Evolutionary conservation across 176 grass and related monocot genomes (phyloP).

Genomic region (Musa itinerans): DNA sequence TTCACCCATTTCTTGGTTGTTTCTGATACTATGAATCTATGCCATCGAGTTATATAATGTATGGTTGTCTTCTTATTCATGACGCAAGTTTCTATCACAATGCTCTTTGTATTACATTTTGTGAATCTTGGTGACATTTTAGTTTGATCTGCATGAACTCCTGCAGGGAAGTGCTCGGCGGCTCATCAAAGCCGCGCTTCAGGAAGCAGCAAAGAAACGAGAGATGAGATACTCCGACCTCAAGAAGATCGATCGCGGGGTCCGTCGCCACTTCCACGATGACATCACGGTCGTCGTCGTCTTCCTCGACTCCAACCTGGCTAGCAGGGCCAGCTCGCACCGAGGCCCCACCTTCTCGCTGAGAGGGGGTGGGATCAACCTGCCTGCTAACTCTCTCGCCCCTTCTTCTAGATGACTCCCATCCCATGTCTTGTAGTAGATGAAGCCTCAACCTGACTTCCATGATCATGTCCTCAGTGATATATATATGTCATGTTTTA

Average conservation of each 20-base stretch:
- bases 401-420: background rate
- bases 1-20: no score
- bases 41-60: no score
- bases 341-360: conserved; percentile 11
- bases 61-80: no score
- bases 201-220: conserved; percentile 23
- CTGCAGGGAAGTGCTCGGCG: conserved; percentile 25
- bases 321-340: conserved; percentile 13
- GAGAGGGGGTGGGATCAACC: conserved; percentile 16
- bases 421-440: background rate
- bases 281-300: conserved; percentile 21
- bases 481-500: background rate
- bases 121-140: background rate
- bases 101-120: background rate
- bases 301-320: conserved; percentile 20
- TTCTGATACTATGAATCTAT: no score
- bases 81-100: background rate
- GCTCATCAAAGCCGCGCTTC: conserved; percentile 19
- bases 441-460: background rate
- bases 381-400: conserved; percentile 15
- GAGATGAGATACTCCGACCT: conserved; percentile 31
- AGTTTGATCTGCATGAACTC: background rate
- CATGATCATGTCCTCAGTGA: background rate
- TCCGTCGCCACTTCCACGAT: conserved; percentile 27
- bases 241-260: conserved; percentile 24